Conservation (phyloP, 331 rosid genomes). For the Prunus yedoensis region DNA sequence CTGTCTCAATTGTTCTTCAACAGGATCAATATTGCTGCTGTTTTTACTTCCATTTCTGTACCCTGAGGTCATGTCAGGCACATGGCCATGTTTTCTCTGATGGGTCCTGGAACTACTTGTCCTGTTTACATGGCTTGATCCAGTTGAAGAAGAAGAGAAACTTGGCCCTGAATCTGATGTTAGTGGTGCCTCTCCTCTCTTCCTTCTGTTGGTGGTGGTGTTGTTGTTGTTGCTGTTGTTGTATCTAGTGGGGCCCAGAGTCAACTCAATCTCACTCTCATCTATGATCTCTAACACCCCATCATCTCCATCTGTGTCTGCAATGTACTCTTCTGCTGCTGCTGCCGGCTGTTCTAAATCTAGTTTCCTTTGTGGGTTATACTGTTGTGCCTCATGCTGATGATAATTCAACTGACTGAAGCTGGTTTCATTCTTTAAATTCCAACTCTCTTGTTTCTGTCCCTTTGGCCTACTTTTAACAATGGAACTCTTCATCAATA, state of each 20-base stretch:
- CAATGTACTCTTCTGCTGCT: constrained; percentile 21
- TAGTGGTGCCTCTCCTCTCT: constrained; percentile 43
- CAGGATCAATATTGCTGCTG: constrained; percentile 25
- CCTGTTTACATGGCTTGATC: constrained; percentile 61
- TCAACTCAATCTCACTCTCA: constrained; percentile 68
- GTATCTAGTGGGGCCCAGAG: constrained; percentile 74
- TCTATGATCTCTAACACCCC: constrained; percentile 48
- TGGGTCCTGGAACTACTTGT: constrained; percentile 29
- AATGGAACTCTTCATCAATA: constrained; percentile 56
- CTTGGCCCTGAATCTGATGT: constrained; percentile 60
- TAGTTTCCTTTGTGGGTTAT: constrained; percentile 32
- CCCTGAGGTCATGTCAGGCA: constrained; percentile 34
- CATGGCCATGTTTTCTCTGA: constrained; percentile 31
- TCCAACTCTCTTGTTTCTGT: constrained; percentile 43
- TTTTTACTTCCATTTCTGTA: constrained; percentile 32
- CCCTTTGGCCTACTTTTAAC: constrained; percentile 39
- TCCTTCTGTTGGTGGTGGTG: constrained; percentile 16
- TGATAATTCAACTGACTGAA: constrained; percentile 24
- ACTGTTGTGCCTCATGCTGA: constrained; percentile 2
- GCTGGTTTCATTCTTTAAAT: constrained; percentile 39
- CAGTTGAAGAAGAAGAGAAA: constrained; percentile 75
- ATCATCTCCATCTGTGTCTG: constrained; percentile 31
- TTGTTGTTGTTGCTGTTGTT: constrained; percentile 7
- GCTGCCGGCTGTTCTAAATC: constrained; percentile 62
- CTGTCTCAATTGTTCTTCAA: constrained; percentile 51